These are phyloP conservation scores for Rauvolfia tetraphylla DNA, from an alignment of 257 asterid species.

Conservation along the genomic window DNA sequence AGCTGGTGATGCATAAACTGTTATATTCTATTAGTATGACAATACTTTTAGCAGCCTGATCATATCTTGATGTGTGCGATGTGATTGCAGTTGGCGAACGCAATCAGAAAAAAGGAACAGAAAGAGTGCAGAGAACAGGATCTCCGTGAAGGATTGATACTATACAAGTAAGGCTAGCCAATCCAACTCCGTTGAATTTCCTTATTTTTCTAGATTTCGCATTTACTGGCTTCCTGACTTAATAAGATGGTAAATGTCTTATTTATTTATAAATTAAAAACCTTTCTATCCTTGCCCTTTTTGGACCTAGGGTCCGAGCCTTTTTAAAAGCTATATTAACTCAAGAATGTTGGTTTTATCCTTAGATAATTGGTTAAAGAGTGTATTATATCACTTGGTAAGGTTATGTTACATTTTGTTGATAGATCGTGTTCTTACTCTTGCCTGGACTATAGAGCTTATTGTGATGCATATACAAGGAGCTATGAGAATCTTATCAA, in stretches of 20 bases:
- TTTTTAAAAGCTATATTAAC: background rate
- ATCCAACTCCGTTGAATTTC: constrained; percentile 8
- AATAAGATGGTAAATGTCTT: background rate
- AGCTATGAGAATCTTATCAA: background rate
- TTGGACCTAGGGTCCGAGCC: background rate
- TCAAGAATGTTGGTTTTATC: background rate
- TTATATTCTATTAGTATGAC: background rate
- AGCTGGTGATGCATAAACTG: constrained; percentile 5
- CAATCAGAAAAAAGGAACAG: constrained; percentile 57
- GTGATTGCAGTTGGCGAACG: constrained; percentile 58
- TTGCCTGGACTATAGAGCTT: background rate
- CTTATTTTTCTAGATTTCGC: background rate
- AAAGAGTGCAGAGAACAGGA: constrained; percentile 65
- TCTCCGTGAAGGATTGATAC: constrained; percentile 78
- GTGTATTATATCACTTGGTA: background rate
- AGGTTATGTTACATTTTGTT: background rate
- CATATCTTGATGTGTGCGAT: background rate
- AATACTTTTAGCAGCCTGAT: background rate
- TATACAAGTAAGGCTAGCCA: constrained; percentile 58
- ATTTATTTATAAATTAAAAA: background rate
- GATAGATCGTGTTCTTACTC: background rate
- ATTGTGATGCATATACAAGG: background rate
- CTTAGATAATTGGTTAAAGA: background rate
- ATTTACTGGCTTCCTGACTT: background rate
- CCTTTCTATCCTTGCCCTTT: background rate